Evolutionary conservation across 306 rosid genomes (phyloP).

Genomic region (Malus sieversii): DNA sequence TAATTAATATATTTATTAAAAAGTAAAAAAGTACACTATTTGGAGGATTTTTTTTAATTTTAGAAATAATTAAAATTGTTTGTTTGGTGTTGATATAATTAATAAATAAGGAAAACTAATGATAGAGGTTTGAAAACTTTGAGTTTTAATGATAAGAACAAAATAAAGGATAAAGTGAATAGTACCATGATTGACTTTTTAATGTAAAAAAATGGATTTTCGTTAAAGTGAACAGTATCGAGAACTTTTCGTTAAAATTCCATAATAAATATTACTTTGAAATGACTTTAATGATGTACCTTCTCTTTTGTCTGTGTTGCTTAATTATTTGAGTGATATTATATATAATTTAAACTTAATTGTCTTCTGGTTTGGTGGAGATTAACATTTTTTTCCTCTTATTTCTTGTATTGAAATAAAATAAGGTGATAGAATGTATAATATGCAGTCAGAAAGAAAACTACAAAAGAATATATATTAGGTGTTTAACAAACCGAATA

Average conservation of each 20-base stretch:
- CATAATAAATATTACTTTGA: background rate
- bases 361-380: background rate
- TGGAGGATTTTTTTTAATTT: background rate
- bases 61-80: background rate
- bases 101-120: background rate
- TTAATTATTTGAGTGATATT: background rate
- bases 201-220: no score
- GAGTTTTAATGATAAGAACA: no score
- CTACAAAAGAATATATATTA: constrained; percentile 10
- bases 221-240: no score
- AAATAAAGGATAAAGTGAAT: no score
- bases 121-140: no score
- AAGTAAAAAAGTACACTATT: background rate
- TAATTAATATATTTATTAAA: background rate
- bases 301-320: constrained; percentile 46
- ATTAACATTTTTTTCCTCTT: constrained; percentile 17
- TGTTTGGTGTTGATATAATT: background rate
- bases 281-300: constrained; percentile 43
- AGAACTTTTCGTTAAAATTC: no score
- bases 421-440: no score
- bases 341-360: constrained; percentile 3
- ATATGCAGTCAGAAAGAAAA: background rate
- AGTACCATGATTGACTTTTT: no score
- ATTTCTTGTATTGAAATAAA: constrained; percentile 5
- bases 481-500: background rate